Base-by-base conservation (phyloP, 805 yeast species). In the Starmerella scarabaei region DNA sequence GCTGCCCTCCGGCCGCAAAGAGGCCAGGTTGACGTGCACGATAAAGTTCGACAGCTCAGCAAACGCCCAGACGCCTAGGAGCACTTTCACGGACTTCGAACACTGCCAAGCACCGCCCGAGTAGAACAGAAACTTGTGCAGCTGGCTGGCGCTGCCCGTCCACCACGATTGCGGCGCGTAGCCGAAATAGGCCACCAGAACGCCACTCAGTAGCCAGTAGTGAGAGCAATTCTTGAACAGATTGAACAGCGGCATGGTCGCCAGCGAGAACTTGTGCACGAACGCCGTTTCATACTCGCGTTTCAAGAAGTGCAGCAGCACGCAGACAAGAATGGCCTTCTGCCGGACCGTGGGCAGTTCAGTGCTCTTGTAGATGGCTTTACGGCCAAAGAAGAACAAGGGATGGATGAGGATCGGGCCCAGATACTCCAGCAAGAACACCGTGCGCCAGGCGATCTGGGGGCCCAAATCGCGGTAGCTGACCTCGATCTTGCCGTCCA, bases 151-250 rank as follows among this genome's bases (percentile, higher is more conserved):
- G 16, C 26, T 12, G 7, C 33, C 40, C 16, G 51, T 34, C 50
- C 55, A 58, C 49, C 54, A 57, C 37, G 62, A 50, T 14, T 49
- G 44, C 9, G 71, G 71, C 2, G 65, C 63, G 38, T 72, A 74
- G 21, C 67, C 58, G 49, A 72, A 75, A 47, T 61, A 63, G 3
- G 75, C 71, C 44, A 74, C 60, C 44, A 68, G 58, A 11, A 72
- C 56, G 7, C 97, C 96, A 40, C 85, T 79, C 49, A 88, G 65
- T n/a, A 82, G 59, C 96, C 96, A 88, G 63, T 91, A 91, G 60
- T 91, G 96, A 49, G 72, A 66, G 30, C 85, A 77, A 65, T 91
- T 91, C 63, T 86, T 84, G 69, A 88, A 81, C 43, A 91, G 62
- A 61, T 84, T 81, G 58, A 74, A 71, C 32, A 80, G 53, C 3